Conservation (phyloP, 73 alveolate species). For the Paramecium primaurelia region DNA sequence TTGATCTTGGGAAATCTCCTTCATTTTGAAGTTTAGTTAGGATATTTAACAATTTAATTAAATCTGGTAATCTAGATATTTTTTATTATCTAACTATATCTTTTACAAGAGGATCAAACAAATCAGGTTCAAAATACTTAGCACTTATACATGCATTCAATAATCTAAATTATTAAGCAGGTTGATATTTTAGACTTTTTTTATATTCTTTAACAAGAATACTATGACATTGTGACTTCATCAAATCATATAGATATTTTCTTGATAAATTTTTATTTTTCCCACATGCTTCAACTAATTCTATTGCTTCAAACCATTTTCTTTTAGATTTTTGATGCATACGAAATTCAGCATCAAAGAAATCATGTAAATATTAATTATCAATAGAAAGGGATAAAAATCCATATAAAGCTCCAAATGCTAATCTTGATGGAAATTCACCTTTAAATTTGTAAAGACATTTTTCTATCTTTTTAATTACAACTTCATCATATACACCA, state of each 20-base stretch:
- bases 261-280: neutral
- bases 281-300: slow-evolving; percentile 13
- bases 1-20: slow-evolving; percentile 45
- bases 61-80: neutral
- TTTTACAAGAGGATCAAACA: neutral
- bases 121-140: slow-evolving; percentile 19
- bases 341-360: slow-evolving; percentile 31
- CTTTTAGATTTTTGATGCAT: neutral
- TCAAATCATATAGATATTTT: neutral
- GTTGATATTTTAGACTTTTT: neutral
- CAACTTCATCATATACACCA: neutral
- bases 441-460: slow-evolving; percentile 17
- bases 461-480: slow-evolving; percentile 12
- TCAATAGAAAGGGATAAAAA: neutral
- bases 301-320: slow-evolving; percentile 30
- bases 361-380: neutral
- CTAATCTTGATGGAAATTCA: slow-evolving; percentile 2
- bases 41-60: neutral
- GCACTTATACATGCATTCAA: neutral
- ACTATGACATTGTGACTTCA: neutral
- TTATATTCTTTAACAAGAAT: neutral
- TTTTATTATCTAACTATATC: neutral
- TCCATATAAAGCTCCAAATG: slow-evolving; percentile 37
- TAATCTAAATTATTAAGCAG: neutral
- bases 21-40: neutral